Conservation (phyloP, 1,139 yeast species). For the Saccharomyces hybrid region DNA sequence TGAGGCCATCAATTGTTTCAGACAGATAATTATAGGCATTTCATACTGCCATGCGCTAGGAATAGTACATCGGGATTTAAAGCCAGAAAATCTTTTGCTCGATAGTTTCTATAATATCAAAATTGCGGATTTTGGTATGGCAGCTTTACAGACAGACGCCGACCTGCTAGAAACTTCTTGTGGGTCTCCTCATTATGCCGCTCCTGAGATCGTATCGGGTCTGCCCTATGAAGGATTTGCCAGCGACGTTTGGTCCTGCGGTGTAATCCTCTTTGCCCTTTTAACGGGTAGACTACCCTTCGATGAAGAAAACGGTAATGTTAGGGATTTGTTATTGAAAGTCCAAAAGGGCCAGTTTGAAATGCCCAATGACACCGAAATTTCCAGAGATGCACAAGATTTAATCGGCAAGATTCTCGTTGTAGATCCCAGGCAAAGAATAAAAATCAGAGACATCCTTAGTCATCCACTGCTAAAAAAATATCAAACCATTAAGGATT, state of each 20-base stretch:
- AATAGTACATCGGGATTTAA: slow-evolving; percentile 89
- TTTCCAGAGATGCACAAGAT: slow-evolving; percentile 60
- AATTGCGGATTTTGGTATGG: slow-evolving; percentile 98
- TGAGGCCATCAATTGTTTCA: slow-evolving; percentile 83
- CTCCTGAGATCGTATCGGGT: slow-evolving; percentile 96
- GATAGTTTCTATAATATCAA: slow-evolving; percentile 85
- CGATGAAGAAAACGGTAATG: slow-evolving; percentile 76
- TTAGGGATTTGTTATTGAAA: slow-evolving; percentile 72
- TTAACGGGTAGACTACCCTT: slow-evolving; percentile 93
- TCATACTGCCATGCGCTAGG: slow-evolving; percentile 89
- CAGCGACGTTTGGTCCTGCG: slow-evolving; percentile 97
- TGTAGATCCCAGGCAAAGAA: slow-evolving; percentile 73
- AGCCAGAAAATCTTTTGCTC: slow-evolving; percentile 84
- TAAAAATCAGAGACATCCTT: slow-evolving; percentile 66
- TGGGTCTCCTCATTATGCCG: slow-evolving; percentile 97
- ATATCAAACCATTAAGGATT: slow-evolving; percentile 39
- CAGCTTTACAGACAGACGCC: slow-evolving; percentile 87
- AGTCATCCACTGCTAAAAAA: slow-evolving; percentile 66
- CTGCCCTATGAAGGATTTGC: slow-evolving; percentile 93
- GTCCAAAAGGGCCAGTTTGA: slow-evolving; percentile 83
- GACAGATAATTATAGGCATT: slow-evolving; percentile 87
- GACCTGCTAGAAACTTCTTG: slow-evolving; percentile 86
- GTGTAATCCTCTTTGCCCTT: slow-evolving; percentile 85
- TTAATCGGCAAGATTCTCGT: slow-evolving; percentile 63
- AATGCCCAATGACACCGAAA: slow-evolving; percentile 69